A percentile compares a stretch with the other conserved stretches of the same genome.
Conservation (phyloP, 148 eudicot genomes). For the Camellia japonica region DNA sequence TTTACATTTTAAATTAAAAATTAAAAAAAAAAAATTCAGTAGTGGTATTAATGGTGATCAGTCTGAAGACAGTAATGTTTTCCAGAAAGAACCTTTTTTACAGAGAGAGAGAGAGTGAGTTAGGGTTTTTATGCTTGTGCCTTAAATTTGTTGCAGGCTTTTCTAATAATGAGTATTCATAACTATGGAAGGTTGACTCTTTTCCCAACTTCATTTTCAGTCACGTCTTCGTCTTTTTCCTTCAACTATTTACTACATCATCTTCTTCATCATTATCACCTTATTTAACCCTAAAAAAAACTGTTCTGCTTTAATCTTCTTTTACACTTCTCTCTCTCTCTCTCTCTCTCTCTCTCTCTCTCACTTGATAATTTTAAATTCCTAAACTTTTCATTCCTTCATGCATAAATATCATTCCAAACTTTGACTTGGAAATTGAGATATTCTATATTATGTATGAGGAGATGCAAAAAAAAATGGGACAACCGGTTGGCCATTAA, state of each 20-base stretch:
- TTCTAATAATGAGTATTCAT: constrained; percentile 9
- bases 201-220: neutral
- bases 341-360: neutral
- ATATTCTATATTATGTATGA: too few species aligned
- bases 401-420: neutral
- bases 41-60: neutral
- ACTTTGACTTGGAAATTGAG: neutral
- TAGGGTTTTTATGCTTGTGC: constrained; percentile 14
- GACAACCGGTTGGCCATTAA: neutral
- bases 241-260: neutral
- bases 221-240: constrained; percentile 21
- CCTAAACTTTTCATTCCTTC: neutral
- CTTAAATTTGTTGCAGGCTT: constrained; percentile 30
- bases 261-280: neutral
- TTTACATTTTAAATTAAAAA: too few species aligned
- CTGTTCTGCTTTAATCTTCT: neutral
- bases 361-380: too few species aligned
- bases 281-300: neutral
- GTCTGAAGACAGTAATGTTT: constrained; percentile 7
- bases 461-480: too few species aligned
- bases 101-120: too few species aligned
- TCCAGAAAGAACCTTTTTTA: neutral
- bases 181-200: constrained; percentile 29
- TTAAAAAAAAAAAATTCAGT: neutral
- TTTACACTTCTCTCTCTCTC: too few species aligned